These are phyloP conservation scores for Orobanche coerulescens DNA, from an alignment of 257 asterid species.

Conservation along the genomic window DNA sequence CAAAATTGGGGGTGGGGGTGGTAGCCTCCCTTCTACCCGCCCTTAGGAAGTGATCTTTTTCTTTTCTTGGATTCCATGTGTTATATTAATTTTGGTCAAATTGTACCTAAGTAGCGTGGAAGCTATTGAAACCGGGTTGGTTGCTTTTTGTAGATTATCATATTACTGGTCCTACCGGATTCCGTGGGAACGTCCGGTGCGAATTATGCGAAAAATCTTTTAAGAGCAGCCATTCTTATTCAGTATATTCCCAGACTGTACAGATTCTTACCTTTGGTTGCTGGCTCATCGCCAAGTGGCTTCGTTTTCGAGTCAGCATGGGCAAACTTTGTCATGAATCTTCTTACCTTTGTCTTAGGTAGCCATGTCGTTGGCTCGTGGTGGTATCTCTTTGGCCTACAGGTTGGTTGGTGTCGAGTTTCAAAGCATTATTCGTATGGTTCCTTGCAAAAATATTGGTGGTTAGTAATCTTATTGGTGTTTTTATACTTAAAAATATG, in stretches of 20 bases:
- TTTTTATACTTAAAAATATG: background rate
- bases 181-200: constrained; percentile 46
- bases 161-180: constrained; percentile 47
- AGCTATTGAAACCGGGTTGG: constrained; percentile 9
- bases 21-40: too few species aligned
- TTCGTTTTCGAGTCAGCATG: constrained; percentile 86
- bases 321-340: constrained; percentile 71
- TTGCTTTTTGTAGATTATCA: constrained; percentile 49
- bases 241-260: constrained; percentile 71
- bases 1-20: too few species aligned
- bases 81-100: background rate
- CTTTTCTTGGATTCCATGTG: background rate
- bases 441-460: background rate
- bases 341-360: constrained; percentile 58
- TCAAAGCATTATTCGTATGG: background rate
- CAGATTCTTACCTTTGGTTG: constrained; percentile 68
- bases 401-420: constrained; percentile 38
- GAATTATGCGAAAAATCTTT: constrained; percentile 57
- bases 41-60: background rate
- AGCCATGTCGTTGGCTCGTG: constrained; percentile 87
- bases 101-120: background rate
- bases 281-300: constrained; percentile 69
- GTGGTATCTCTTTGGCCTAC: constrained; percentile 88
- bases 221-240: constrained; percentile 52
- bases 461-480: background rate